phyloP scores from a whole-genome alignment of 106 monocot species.

The Dendrobium chrysotoxum region DNA sequence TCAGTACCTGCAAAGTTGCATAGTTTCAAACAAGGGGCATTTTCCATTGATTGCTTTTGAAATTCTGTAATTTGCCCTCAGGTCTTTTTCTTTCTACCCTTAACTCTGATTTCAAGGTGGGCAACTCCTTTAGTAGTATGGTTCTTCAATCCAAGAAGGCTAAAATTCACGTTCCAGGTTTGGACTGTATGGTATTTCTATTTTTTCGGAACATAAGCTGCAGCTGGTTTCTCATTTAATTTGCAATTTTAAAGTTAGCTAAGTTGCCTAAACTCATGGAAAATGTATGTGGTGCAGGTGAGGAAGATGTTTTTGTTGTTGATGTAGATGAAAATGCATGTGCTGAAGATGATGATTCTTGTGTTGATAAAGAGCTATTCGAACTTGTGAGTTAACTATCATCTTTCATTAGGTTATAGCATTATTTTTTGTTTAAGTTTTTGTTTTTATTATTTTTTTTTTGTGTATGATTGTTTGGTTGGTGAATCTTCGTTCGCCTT shows the following conservation, averaged over 20 bases:
- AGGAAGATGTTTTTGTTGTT: slow-evolving; percentile 51
- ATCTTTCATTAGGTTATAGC: background rate
- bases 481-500: background rate
- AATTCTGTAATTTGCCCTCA: slow-evolving; percentile 5
- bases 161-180: slow-evolving; percentile 54
- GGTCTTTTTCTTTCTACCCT: slow-evolving; percentile 14
- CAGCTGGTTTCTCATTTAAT: background rate
- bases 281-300: slow-evolving; percentile 30
- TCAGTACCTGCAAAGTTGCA: slow-evolving; percentile 14
- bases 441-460: background rate
- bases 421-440: background rate
- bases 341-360: slow-evolving; percentile 35
- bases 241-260: background rate
- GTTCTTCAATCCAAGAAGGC: slow-evolving; percentile 25
- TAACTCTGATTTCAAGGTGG: slow-evolving; percentile 8
- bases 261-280: background rate
- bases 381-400: slow-evolving; percentile 50
- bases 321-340: slow-evolving; percentile 46
- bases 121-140: slow-evolving; percentile 16
- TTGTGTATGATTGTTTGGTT: background rate
- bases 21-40: background rate
- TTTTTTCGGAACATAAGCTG: background rate
- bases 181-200: background rate
- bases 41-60: background rate
- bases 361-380: slow-evolving; percentile 48